A percentile compares a stretch with the other conserved stretches of the same genome.
Evolutionary conservation across 2,329 filamentous ascomycete species (phyloP).

Genomic region (Rhinocladiella mackenziei): DNA sequence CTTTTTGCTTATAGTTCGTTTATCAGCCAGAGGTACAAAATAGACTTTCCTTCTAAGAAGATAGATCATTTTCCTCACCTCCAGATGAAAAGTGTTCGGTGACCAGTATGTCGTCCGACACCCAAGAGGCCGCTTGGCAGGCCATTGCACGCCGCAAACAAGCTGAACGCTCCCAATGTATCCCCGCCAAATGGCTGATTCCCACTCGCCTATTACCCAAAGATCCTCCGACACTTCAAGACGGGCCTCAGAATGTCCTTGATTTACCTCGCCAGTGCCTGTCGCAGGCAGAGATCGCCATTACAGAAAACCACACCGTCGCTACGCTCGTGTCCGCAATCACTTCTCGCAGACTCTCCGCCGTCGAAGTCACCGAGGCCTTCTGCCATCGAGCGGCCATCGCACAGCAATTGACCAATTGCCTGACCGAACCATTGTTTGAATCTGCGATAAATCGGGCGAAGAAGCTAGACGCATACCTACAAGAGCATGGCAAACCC

Average conservation of each 20-base stretch:
- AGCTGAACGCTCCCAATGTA: slow-evolving; percentile 36
- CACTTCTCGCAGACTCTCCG: slow-evolving; percentile 34
- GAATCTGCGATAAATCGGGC: slow-evolving; percentile 37
- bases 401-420: slow-evolving; percentile 34
- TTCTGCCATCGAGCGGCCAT: slow-evolving; percentile 49
- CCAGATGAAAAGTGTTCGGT: no score
- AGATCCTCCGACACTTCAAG: slow-evolving; percentile 20
- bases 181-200: slow-evolving; percentile 41
- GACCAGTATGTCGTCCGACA: slow-evolving; percentile 12
- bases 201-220: slow-evolving; percentile 28
- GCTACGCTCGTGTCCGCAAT: slow-evolving; percentile 38
- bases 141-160: slow-evolving; percentile 40
- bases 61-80: no score
- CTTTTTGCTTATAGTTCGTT: no score
- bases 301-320: slow-evolving; percentile 54
- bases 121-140: slow-evolving; percentile 22
- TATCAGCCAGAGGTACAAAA: no score
- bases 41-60: no score
- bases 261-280: slow-evolving; percentile 52
- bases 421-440: slow-evolving; percentile 40
- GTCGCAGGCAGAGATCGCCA: slow-evolving; percentile 50
- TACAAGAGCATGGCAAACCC: slow-evolving; percentile 30
- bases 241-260: slow-evolving; percentile 38
- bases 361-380: slow-evolving; percentile 48
- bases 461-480: slow-evolving; percentile 36